Conservation (phyloP, 2,329 filamentous ascomycete species). For the Alternaria tenuissima region DNA sequence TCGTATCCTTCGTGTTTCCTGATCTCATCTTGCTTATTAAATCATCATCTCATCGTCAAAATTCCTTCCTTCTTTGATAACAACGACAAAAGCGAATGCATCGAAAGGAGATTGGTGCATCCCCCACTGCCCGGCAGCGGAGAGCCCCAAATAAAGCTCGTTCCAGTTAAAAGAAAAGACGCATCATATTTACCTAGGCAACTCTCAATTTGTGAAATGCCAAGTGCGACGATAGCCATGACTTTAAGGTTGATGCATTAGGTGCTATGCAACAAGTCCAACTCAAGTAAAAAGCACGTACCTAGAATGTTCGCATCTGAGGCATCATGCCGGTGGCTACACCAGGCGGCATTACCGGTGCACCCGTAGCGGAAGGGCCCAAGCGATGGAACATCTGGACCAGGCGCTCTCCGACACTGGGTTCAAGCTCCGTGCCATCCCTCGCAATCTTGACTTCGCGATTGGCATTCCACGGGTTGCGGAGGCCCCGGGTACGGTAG, state of each 20-base stretch:
- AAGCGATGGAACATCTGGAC: conserved; percentile 74
- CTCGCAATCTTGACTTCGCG: conserved; percentile 94
- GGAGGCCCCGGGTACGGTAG: conserved; percentile 83
- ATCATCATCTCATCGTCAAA: conserved; percentile 8
- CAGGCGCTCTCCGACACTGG: conserved; percentile 77
- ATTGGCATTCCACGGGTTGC: conserved; percentile 95
- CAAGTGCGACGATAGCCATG: background rate
- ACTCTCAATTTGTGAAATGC: background rate
- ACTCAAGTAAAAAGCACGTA: conserved; percentile 1
- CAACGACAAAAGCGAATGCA: background rate
- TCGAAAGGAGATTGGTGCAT: background rate
- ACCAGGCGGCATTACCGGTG: conserved; percentile 31
- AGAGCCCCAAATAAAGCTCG: background rate
- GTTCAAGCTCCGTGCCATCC: conserved; percentile 92
- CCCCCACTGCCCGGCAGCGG: conserved; percentile 10
- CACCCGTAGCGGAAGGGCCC: conserved; percentile 38
- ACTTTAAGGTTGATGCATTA: conserved; percentile 5
- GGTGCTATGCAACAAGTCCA: conserved; percentile 10
- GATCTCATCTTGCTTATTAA: conserved; percentile 6
- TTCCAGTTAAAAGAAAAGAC: conserved; percentile 2
- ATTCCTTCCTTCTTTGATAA: background rate
- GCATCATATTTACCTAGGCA: background rate
- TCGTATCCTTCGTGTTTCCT: background rate
- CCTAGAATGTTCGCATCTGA: conserved; percentile 43
- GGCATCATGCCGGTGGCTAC: conserved; percentile 35